Evolutionary conservation across 2,329 filamentous ascomycete genomes (phyloP), one percentile per base, ranked within the genome.

Genomic region (Ophiostoma australiae): DNA sequence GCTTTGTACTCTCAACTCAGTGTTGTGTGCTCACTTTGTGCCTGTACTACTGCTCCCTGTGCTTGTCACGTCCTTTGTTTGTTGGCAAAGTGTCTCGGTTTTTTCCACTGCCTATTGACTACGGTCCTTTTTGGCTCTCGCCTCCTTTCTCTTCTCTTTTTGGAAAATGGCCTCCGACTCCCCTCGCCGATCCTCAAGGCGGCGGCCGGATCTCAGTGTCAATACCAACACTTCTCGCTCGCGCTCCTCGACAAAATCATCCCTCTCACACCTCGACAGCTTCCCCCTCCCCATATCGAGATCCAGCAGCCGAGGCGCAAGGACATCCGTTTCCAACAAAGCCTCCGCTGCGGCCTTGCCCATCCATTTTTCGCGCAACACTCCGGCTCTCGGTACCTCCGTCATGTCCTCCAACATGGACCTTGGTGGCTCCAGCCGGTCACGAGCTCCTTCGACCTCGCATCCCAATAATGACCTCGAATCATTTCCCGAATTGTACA

Each of bases 401-500:
- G 69, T 41, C 44, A 80, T 78, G 73, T 76, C 78, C 27, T 77
- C 78, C 70, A 76, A 79, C 70, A 78, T 69, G 58, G 63, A 70
- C 20, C 27, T 52, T 1, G 71, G 69, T 15, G 61, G 39, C n/a
- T 33, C 77, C 15, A 63, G 58, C 67, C 78, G 78, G 73, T 77
- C 79, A 73, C 77, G 76, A 73, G 70, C 74, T 65, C 75, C 73
- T 17, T 52, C 67, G 27, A 39, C 66, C 70, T 73, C 76, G 35
- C 37, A n/a, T 35, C 61, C 74, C 37, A 68, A 77, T 69, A 76
- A 77, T 69, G 76, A 77, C 72, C 75, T 77, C 70, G 78, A 80
- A 73, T 77, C 78, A 39, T 80, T 80, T 71, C 77, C 82, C 71
- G 80, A 81, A 69, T 76, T 81, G 72, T 76, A 81, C 69, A 77